Base-by-base conservation (phyloP, 306 rosid genomes). In the Pueraria montana region DNA sequence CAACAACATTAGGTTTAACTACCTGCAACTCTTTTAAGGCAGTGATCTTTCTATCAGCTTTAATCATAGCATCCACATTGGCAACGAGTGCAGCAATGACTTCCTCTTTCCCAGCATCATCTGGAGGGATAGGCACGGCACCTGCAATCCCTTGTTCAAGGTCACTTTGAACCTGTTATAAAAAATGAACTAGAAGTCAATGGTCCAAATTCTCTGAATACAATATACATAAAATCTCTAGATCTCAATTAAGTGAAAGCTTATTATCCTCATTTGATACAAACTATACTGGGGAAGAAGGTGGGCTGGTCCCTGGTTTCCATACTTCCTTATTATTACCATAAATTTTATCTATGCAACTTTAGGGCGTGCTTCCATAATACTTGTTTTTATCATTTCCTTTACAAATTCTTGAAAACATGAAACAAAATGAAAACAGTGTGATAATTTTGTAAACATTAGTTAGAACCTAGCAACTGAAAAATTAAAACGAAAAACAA, bases 11-110 rank as follows among this genome's bases (percentile, higher is more conserved):
- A 72, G 32, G 82, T 74, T 77, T 80, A 36, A 88, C 14, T 84
- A 93, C 99, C 89, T 93, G 99, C 91, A 96, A 90, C 89, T 96
- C 97, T 89, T 96, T 96, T 75, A 92, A 85, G 74, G 98, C 92
- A 79, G 96, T 88, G 88, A 96, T 92, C 88, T 93, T 93, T 83
- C 96, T 84, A 87, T 96, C 99, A 77, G 99, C 99, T 87, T 89
- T 93, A 81, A 96, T 96, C 99, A 96, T 96, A 62, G 92, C 92
- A 75, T 92, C 91, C 77, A 92, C 94, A 81, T 96, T 93, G 53
- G 90, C 89, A 76, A 93, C 98, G 74, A 96, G 68, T 76, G 97
- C 94, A 81, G 87, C 90, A 92, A 96, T 82, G 56, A 93, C 94
- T 55, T 84, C 90, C 82, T 91, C 93, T 91, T 93, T 96, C 72